These are phyloP conservation scores for Heliamphora pulchella DNA, from an alignment of 179 eudicot species.

Conservation along the genomic window DNA sequence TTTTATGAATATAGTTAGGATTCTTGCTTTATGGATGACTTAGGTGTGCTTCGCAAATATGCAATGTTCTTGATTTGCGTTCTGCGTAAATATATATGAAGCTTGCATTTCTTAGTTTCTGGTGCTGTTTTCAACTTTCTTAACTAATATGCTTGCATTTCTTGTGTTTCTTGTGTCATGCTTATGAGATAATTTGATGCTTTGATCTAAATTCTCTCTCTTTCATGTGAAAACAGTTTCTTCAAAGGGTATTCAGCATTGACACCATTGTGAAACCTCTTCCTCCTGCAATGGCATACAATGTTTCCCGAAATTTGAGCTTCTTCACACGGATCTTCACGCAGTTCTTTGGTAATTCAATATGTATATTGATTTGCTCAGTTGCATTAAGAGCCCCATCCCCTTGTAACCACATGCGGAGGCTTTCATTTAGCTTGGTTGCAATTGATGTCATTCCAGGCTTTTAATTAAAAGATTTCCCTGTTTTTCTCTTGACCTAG, in stretches of 20 bases:
- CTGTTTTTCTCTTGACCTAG: background rate
- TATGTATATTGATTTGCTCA: background rate
- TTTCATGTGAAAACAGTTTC: constrained; percentile 55
- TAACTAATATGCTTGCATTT: background rate
- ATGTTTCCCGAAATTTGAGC: constrained; percentile 76
- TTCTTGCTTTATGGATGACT: background rate
- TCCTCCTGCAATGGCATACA: constrained; percentile 78
- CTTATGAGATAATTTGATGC: background rate
- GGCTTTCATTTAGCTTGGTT: background rate
- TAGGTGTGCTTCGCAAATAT: background rate
- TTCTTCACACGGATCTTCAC: constrained; percentile 96
- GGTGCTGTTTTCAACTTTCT: background rate
- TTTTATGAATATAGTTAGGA: background rate
- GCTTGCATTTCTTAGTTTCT: background rate
- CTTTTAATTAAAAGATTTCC: too few species aligned
- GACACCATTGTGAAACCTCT: constrained; percentile 96
- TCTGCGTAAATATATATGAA: background rate
- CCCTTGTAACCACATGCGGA: background rate
- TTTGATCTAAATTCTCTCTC: background rate
- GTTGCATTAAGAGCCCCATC: background rate
- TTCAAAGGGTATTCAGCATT: constrained; percentile 80
- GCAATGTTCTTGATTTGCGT: background rate
- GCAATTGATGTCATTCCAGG: background rate
- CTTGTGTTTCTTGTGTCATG: background rate
- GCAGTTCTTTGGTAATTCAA: constrained; percentile 68